Conservation (phyloP, 2,329 filamentous ascomycete genomes). For the Chalara sp. region DNA sequence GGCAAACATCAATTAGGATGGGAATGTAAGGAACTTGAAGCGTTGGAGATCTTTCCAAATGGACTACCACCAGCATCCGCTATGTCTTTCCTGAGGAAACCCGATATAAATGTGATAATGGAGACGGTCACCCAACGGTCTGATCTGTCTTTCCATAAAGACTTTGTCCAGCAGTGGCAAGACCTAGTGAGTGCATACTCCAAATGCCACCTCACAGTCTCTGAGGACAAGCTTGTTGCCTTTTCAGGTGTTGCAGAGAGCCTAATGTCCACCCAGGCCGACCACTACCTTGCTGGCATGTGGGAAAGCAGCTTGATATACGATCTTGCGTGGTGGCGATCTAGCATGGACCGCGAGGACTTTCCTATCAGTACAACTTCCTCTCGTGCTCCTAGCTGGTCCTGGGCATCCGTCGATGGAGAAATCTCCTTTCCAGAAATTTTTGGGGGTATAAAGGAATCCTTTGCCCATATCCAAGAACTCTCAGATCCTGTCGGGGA, state of each 20-base stretch:
- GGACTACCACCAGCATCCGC: neutral
- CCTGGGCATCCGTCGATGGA: slow-evolving; percentile 7
- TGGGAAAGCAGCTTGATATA: neutral
- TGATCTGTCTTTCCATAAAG: neutral
- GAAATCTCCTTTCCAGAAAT: slow-evolving; percentile 1
- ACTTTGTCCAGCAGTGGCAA: neutral
- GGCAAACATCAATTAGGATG: neutral
- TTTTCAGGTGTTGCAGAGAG: slow-evolving; percentile 2
- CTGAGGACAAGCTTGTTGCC: slow-evolving; percentile 3
- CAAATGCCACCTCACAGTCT: neutral
- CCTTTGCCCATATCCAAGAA: neutral
- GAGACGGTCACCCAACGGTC: neutral
- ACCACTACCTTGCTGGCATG: neutral
- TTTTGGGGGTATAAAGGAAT: neutral
- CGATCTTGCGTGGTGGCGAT: neutral
- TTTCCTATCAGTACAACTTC: neutral
- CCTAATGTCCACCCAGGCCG: neutral
- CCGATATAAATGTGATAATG: neutral
- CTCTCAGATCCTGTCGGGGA: neutral
- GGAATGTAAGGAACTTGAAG: neutral
- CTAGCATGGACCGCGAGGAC: neutral
- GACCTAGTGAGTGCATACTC: neutral
- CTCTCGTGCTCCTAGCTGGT: slow-evolving; percentile 5
- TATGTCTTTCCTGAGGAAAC: neutral
- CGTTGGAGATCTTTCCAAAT: neutral